A percentile compares a stretch with the other conserved stretches of the same genome.
phyloP scores from a whole-genome alignment of 1,284 basidiomycete genomes.

The Erythrobasidium hasegawianum region DNA sequence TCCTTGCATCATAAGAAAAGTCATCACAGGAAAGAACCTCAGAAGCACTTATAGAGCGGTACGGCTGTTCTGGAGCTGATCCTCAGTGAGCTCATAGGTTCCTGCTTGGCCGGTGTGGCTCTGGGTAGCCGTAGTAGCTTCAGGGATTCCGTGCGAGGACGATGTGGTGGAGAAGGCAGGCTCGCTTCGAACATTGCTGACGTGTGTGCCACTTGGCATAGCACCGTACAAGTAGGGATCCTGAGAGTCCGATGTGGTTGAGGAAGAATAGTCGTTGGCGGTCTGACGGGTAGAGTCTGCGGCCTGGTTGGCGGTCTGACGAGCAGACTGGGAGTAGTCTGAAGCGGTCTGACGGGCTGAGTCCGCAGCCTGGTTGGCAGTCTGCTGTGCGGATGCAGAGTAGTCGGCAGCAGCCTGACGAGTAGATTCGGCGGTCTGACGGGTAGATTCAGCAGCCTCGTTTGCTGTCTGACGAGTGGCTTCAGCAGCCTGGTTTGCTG shows the following conservation, averaged over 20 bases:
- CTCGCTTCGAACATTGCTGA: too few species aligned
- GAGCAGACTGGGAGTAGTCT: slow-evolving; percentile 4
- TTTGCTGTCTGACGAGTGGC: slow-evolving; percentile 18
- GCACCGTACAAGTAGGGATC: background rate
- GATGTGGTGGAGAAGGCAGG: too few species aligned
- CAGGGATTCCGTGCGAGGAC: background rate
- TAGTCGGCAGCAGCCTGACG: slow-evolving; percentile 1
- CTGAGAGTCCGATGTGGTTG: background rate
- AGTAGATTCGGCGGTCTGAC: background rate
- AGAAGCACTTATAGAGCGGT: background rate
- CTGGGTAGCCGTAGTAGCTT: background rate
- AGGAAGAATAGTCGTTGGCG: background rate
- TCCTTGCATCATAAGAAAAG: too few species aligned
- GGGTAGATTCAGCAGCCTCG: slow-evolving; percentile 4
- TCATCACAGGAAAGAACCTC: too few species aligned
- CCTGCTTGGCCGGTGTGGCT: background rate
- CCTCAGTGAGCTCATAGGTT: slow-evolving; percentile 9
- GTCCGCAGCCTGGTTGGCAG: background rate
- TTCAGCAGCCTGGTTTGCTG: background rate
- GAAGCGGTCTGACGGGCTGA: background rate
- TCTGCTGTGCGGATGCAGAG: slow-evolving; percentile 3
- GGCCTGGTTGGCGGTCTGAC: background rate
- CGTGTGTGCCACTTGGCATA: too few species aligned
- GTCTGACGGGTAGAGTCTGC: background rate
- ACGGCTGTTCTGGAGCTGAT: slow-evolving; percentile 9